Conservation (phyloP, 108 stramenopile species). For the Nitzschia putrida region DNA sequence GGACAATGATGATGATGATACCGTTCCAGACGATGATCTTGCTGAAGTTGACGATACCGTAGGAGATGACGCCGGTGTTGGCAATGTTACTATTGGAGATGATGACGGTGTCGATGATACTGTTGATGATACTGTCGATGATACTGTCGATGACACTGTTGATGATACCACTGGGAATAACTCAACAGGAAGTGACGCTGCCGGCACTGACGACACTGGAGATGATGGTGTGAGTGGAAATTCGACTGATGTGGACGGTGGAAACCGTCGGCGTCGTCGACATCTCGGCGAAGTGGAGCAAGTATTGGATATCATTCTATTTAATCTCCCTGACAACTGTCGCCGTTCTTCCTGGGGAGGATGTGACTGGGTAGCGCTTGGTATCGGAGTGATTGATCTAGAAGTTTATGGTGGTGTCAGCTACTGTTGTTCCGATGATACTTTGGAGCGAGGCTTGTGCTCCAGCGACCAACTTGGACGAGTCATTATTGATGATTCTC, state of each 20-base stretch:
- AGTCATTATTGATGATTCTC: conserved; percentile 54
- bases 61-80: background rate
- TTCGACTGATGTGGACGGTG: background rate
- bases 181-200: background rate
- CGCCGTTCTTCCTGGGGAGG: conserved; percentile 55
- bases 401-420: conserved; percentile 52
- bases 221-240: background rate
- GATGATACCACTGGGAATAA: conserved; percentile 2
- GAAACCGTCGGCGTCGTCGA: background rate
- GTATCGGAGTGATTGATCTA: conserved; percentile 61
- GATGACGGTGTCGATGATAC: background rate
- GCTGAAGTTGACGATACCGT: background rate
- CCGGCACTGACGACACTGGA: background rate
- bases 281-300: conserved; percentile 9
- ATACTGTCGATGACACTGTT: background rate
- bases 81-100: background rate
- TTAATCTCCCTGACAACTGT: conserved; percentile 45
- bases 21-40: background rate
- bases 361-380: conserved; percentile 74
- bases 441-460: conserved; percentile 52
- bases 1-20: conserved; percentile 7
- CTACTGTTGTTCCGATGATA: conserved; percentile 76
- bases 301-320: conserved; percentile 31
- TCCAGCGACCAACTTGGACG: conserved; percentile 44
- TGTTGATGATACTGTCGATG: background rate